These are phyloP conservation scores for Lyophyllum atratum DNA, from an alignment of 768 basidiomycete species.

Conservation along the genomic window DNA sequence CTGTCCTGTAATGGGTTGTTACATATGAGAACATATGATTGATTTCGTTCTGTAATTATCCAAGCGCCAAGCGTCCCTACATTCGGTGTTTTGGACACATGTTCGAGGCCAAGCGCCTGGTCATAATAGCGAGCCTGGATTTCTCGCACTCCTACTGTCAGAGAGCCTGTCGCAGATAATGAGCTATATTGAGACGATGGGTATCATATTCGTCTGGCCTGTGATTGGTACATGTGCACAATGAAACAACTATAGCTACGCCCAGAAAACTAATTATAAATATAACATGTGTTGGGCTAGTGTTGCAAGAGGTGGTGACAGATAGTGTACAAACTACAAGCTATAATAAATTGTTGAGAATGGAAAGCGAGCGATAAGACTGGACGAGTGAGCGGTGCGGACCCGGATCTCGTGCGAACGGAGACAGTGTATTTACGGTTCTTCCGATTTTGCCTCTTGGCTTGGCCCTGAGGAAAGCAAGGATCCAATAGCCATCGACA, in stretches of 20 bases:
- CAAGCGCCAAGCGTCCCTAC: conserved; percentile 16
- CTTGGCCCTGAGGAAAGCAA: conserved; percentile 54
- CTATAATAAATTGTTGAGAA: conserved; percentile 10
- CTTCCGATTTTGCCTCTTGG: conserved; percentile 38
- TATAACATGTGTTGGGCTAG: conserved; percentile 1
- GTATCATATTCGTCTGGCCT: conserved; percentile 8
- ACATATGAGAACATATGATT: conserved; percentile 4
- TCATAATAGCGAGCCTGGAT: conserved; percentile 10
- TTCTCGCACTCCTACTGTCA: conserved; percentile 4
- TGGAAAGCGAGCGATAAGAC: neutral
- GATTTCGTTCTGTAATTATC: conserved; percentile 11
- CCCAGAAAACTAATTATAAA: conserved; percentile 12
- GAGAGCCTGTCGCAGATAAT: neutral
- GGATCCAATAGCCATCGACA: conserved; percentile 81
- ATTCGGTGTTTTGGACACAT: conserved; percentile 17
- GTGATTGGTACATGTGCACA: conserved; percentile 5
- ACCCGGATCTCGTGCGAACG: conserved; percentile 4
- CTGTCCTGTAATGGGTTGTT: conserved; percentile 12
- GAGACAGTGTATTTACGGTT: conserved; percentile 18
- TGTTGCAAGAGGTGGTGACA: conserved; percentile 4
- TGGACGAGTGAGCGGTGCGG: neutral
- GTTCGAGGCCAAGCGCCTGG: conserved; percentile 18
- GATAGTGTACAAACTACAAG: conserved; percentile 16
- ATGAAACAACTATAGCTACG: neutral
- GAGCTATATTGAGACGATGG: neutral